These are phyloP conservation scores for Hirschioporus abietinus DNA, from an alignment of 768 basidiomycete genomes.

Conservation along the genomic window DNA sequence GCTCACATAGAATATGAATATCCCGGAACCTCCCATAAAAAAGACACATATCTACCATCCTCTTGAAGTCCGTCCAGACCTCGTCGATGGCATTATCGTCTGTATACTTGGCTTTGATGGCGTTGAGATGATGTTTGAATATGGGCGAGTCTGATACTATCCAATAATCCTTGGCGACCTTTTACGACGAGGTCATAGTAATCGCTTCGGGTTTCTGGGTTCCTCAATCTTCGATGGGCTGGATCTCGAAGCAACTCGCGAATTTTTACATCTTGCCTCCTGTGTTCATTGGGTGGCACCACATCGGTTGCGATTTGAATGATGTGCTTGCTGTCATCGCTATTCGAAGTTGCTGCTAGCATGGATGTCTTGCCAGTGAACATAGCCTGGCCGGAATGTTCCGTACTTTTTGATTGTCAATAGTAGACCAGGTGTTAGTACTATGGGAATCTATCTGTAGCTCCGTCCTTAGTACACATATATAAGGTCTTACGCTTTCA, in stretches of 20 bases:
- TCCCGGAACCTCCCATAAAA: not conserved
- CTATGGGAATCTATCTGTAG: too few species aligned
- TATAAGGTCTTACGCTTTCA: too few species aligned
- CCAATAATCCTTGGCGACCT: not conserved
- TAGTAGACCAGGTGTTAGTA: too few species aligned
- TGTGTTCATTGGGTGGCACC: not conserved
- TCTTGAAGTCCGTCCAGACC: not conserved
- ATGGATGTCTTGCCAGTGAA: too few species aligned
- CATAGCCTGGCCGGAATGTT: too few species aligned
- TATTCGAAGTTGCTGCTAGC: not conserved
- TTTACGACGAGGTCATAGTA: not conserved
- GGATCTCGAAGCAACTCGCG: not conserved
- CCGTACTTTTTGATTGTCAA: too few species aligned
- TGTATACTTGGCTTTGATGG: not conserved
- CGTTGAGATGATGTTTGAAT: not conserved
- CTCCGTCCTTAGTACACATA: too few species aligned
- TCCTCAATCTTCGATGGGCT: not conserved
- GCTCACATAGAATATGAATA: not conserved
- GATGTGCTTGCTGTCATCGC: not conserved
- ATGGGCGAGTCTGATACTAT: too few species aligned
- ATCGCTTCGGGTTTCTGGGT: not conserved
- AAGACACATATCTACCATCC: not conserved
- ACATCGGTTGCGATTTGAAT: not conserved
- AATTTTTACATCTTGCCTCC: not conserved
- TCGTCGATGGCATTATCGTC: not conserved